phyloP scores from a whole-genome alignment of 2,329 filamentous ascomycete species.

The Fusarium tupiense region DNA sequence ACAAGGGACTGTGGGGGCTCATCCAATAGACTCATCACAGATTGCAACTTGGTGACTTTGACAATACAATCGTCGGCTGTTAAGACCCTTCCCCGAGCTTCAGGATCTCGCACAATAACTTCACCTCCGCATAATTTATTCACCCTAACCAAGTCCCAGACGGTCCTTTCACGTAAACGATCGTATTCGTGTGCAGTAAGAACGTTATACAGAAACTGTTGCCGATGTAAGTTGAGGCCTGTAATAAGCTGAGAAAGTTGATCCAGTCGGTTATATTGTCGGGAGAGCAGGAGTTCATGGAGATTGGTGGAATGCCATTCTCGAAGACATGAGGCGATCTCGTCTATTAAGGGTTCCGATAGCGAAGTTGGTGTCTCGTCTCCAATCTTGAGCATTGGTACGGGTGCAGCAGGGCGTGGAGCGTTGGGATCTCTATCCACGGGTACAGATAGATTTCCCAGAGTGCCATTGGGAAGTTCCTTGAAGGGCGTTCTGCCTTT shows the following conservation, averaged over 20 bases:
- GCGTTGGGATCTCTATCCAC: conserved; percentile 70
- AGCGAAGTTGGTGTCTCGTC: conserved; percentile 93
- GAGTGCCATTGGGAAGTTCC: conserved; percentile 53
- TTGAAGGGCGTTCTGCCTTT: conserved; percentile 46
- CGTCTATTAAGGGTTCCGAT: conserved; percentile 92
- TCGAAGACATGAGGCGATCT: conserved; percentile 94
- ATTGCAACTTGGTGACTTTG: conserved; percentile 89
- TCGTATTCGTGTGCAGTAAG: conserved; percentile 86
- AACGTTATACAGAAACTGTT: conserved; percentile 93
- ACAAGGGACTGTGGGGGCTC: conserved; percentile 75
- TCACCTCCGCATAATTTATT: conserved; percentile 96
- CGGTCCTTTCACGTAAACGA: conserved; percentile 84
- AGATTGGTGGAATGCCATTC: conserved; percentile 99
- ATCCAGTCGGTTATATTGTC: conserved; percentile 84
- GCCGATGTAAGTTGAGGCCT: conserved; percentile 83
- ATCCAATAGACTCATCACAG: conserved; percentile 93
- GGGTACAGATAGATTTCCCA: conserved; percentile 57
- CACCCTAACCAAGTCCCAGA: conserved; percentile 93
- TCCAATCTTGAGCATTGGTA: conserved; percentile 97
- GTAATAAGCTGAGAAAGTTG: conserved; percentile 82
- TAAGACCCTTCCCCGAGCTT: conserved; percentile 82
- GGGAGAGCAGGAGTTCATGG: conserved; percentile 86
- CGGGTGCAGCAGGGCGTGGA: conserved; percentile 86
- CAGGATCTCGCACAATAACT: conserved; percentile 92
- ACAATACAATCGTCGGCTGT: conserved; percentile 94